phyloP scores from a whole-genome alignment of 1,284 basidiomycete genomes.

The Cutaneotrichosporon mucoides region DNA sequence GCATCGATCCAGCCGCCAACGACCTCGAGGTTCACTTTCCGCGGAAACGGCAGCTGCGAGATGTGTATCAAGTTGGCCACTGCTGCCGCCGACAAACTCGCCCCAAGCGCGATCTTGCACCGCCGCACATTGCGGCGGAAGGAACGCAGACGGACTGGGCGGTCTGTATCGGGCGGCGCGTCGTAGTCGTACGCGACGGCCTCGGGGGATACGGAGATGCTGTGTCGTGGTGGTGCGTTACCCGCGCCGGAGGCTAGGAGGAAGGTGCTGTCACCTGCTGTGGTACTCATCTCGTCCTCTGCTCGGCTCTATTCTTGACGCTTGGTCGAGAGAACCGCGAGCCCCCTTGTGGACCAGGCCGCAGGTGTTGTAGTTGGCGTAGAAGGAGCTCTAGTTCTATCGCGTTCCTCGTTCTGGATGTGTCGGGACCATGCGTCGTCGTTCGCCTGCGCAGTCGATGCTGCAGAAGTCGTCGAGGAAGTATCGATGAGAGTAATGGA shows the following conservation, averaged over 20 bases:
- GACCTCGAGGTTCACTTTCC: background rate
- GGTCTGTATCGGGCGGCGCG: constrained; percentile 3
- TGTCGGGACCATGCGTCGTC: too few species aligned
- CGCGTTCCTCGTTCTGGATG: too few species aligned
- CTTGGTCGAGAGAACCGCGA: too few species aligned
- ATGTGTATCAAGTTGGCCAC: background rate
- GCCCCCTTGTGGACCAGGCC: too few species aligned
- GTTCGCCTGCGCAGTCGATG: too few species aligned
- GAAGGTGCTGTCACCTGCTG: background rate
- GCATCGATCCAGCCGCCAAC: background rate
- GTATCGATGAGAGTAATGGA: too few species aligned
- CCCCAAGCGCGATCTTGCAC: constrained; percentile 7
- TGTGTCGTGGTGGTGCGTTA: background rate
- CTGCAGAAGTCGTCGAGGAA: too few species aligned
- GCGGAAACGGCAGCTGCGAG: background rate
- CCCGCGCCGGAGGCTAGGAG: background rate
- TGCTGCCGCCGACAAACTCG: background rate
- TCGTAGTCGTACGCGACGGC: background rate
- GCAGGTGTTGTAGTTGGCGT: too few species aligned
- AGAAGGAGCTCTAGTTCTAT: too few species aligned
- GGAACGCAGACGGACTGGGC: constrained; percentile 5
- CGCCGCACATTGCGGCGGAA: constrained; percentile 12
- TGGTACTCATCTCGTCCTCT: background rate
- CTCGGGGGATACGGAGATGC: background rate
- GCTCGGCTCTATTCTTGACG: too few species aligned